Evolutionary conservation across 805 yeast genomes (phyloP), one percentile per base, ranked within the genome.

Genomic region (baker's yeast (Saccharomyces cerevisiae)): DNA sequence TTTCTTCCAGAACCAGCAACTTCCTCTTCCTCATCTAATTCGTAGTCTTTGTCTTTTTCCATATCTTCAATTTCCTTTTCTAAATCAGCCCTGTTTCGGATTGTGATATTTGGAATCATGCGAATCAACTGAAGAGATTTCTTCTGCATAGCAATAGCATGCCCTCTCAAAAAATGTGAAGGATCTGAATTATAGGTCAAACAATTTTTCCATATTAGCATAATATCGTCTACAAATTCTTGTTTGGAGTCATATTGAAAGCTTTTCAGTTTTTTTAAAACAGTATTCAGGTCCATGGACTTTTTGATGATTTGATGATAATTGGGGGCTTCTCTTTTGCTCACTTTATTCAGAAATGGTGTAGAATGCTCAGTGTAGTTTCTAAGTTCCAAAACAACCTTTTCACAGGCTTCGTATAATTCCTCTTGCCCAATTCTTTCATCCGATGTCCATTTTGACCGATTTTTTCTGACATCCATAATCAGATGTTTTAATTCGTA

Each of bases 391-490:
- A 84, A 73, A 0, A 92, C 91, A 1, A 94, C 99, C 65, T 90
- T 91, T 63, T 94, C 99, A 64, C 97, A 92, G 0, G 97, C 96
- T 62, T 95, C 99, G 65, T 94, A 94, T 24, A 94, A 77, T 68
- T 95, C 99, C 67, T 94, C 99, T 71, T 94, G 99, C 6, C 99
- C 99, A 47, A 94, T 84, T 57, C 87, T 79, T 55, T 91, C 96
- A 66, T 94, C 97, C 55, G 88, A 88, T 8, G 97, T 95, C 99
- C 99, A 94, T 71, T 94, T 94, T 0, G 98, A 95, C 55, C 98
- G 76, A 66, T 91, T 92, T 63, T 91, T 94, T 50, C 97, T 78
- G 9, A 94, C 98, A 66, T 94, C 99, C 79, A 88, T 80, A 52
- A 94, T 85, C 58, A 94, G 75, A 56, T 86, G 86, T 56, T 92